A percentile compares a stretch with the other conserved stretches of the same genome.
These are phyloP conservation scores for Avena sativa DNA, from an alignment of 176 grass and related monocot genomes.

Conservation along the genomic window DNA sequence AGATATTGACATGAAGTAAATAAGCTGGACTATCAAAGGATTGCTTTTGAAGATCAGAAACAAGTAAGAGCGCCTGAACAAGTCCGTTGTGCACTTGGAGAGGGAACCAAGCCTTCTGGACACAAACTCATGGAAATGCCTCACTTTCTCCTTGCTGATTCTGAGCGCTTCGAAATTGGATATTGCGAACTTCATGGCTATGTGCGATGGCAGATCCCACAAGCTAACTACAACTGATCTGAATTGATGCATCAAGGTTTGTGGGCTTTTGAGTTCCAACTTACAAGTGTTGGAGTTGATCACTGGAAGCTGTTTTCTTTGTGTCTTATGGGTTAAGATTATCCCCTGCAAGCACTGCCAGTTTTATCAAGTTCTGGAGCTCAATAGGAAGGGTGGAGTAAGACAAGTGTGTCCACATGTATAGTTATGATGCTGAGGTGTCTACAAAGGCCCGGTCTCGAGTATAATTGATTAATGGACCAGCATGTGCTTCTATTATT, in stretches of 20 bases:
- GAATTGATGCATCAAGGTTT: constrained; percentile 18
- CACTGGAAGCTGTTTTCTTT: constrained; percentile 18
- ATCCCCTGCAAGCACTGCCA: constrained; percentile 11
- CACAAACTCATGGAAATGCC: constrained; percentile 32
- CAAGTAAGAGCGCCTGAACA: constrained; percentile 30
- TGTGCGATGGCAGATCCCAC: constrained; percentile 20
- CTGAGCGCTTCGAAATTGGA: constrained; percentile 23
- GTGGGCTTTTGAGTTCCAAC: background rate
- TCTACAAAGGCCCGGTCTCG: background rate
- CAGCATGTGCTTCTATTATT: constrained; percentile 38
- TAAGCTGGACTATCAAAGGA: constrained; percentile 52
- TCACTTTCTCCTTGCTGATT: constrained; percentile 25
- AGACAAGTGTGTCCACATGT: constrained; percentile 29
- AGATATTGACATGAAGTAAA: constrained; percentile 53
- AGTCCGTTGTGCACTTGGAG: constrained; percentile 25
- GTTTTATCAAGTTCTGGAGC: constrained; percentile 3
- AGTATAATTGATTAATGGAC: constrained; percentile 36
- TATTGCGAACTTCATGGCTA: constrained; percentile 34
- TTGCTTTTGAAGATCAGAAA: constrained; percentile 46
- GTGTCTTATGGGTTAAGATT: constrained; percentile 13
- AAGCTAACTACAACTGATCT: constrained; percentile 32
- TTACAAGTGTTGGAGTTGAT: background rate
- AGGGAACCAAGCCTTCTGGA: constrained; percentile 16
- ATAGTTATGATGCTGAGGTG: constrained; percentile 34
- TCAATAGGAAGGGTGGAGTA: constrained; percentile 35